A percentile compares a stretch with the other conserved stretches of the same genome.
Conservation (phyloP, 2,329 filamentous ascomycete species). For the Beauveria pseudobassiana region DNA sequence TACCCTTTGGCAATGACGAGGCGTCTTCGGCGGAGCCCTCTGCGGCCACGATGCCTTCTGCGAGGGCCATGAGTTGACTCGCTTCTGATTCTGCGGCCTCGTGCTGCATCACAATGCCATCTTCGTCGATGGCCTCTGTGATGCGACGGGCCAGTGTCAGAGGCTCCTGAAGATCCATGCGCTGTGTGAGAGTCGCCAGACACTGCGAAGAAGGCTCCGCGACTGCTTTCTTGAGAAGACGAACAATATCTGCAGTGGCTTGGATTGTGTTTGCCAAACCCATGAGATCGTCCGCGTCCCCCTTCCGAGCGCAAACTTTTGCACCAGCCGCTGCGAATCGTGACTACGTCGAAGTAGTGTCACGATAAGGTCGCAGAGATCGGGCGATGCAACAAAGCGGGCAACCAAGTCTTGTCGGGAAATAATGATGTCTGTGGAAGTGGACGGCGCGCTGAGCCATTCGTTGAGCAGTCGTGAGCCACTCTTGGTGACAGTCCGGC, state of each 20-base stretch:
- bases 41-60: slow-evolving; percentile 60
- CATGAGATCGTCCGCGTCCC: slow-evolving; percentile 86
- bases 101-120: slow-evolving; percentile 76
- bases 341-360: slow-evolving; percentile 65
- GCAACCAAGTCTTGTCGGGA: slow-evolving; percentile 75
- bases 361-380: slow-evolving; percentile 63
- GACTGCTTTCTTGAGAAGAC: slow-evolving; percentile 30
- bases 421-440: slow-evolving; percentile 73
- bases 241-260: slow-evolving; percentile 60
- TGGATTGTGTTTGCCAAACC: slow-evolving; percentile 74
- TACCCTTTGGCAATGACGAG: slow-evolving; percentile 47
- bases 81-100: slow-evolving; percentile 66
- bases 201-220: slow-evolving; percentile 21
- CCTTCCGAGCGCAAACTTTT: slow-evolving; percentile 87
- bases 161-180: slow-evolving; percentile 62
- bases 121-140: slow-evolving; percentile 77
- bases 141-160: slow-evolving; percentile 64
- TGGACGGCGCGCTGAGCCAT: slow-evolving; percentile 85
- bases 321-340: slow-evolving; percentile 82
- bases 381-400: slow-evolving; percentile 57
- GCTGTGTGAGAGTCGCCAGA: slow-evolving; percentile 39
- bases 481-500: slow-evolving; percentile 84
- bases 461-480: slow-evolving; percentile 77
- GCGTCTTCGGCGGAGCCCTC: slow-evolving; percentile 56
- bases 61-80: slow-evolving; percentile 62